Evolutionary conservation across 805 yeast species (phyloP).

Genomic region (Debaryomyces maramus): DNA sequence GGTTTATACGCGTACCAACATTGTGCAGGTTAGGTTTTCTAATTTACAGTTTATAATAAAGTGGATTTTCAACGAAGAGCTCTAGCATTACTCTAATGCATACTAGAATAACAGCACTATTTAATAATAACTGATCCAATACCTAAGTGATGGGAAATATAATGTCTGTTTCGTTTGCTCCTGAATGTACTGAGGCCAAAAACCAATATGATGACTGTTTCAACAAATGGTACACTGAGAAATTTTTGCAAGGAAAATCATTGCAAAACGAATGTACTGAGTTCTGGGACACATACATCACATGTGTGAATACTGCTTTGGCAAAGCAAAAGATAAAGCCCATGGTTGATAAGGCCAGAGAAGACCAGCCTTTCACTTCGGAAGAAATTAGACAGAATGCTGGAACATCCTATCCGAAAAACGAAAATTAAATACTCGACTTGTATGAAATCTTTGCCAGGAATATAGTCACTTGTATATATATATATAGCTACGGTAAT

Average conservation of each 20-base stretch:
- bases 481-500: too few species aligned
- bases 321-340: constrained; percentile 76
- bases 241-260: constrained; percentile 56
- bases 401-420: not conserved
- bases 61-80: too few species aligned
- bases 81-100: not conserved
- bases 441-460: too few species aligned
- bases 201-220: constrained; percentile 89
- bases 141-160: constrained; percentile 38
- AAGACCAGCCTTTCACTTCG: constrained; percentile 74
- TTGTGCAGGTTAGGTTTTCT: not conserved
- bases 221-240: constrained; percentile 92
- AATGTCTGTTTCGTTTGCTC: constrained; percentile 81
- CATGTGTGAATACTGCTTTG: constrained; percentile 75
- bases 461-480: constrained; percentile 1
- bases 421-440: not conserved
- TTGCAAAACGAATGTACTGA: constrained; percentile 86
- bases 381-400: constrained; percentile 31
- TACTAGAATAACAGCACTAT: not conserved
- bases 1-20: not conserved
- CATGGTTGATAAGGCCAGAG: constrained; percentile 83
- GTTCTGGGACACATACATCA: constrained; percentile 82
- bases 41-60: not conserved
- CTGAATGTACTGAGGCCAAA: constrained; percentile 90
- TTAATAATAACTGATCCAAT: not conserved